Conservation (phyloP, 2,329 filamentous ascomycete species). For the Thielaviopsis cerberus region DNA sequence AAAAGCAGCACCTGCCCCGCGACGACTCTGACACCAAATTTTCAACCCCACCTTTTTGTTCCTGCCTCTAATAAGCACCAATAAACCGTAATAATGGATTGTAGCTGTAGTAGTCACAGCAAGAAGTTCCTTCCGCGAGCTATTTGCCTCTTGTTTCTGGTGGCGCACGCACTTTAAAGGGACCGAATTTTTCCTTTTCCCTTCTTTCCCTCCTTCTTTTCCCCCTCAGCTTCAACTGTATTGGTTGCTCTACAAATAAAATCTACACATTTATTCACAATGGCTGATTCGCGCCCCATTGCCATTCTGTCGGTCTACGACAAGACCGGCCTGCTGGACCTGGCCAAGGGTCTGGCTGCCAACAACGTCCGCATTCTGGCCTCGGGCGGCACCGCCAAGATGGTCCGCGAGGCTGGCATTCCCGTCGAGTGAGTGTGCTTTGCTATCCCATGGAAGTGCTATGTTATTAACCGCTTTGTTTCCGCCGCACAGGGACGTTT, state of each 20-base stretch:
- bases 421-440: conserved; percentile 59
- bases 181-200: neutral
- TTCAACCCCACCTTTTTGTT: conserved; percentile 10
- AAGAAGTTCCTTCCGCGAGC: neutral
- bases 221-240: conserved; percentile 8
- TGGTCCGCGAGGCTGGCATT: conserved; percentile 93
- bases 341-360: conserved; percentile 76
- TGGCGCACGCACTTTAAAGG: neutral
- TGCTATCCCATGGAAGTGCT: neutral
- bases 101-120: neutral
- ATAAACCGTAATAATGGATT: neutral
- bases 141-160: conserved; percentile 1
- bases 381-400: conserved; percentile 83
- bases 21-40: conserved; percentile 2
- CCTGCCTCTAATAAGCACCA: neutral
- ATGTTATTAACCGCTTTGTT: neutral
- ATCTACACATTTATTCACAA: conserved; percentile 15
- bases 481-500: conserved; percentile 54
- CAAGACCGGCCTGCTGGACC: conserved; percentile 87
- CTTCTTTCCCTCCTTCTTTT: neutral
- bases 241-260: conserved; percentile 2
- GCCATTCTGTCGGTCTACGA: conserved; percentile 97
- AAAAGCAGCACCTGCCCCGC: neutral
- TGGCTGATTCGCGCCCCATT: conserved; percentile 34
- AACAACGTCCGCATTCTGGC: conserved; percentile 84